A percentile compares a stretch with the other conserved stretches of the same genome.
Conservation (phyloP, 441 rosid genomes). For the Jatropha podagrica region DNA sequence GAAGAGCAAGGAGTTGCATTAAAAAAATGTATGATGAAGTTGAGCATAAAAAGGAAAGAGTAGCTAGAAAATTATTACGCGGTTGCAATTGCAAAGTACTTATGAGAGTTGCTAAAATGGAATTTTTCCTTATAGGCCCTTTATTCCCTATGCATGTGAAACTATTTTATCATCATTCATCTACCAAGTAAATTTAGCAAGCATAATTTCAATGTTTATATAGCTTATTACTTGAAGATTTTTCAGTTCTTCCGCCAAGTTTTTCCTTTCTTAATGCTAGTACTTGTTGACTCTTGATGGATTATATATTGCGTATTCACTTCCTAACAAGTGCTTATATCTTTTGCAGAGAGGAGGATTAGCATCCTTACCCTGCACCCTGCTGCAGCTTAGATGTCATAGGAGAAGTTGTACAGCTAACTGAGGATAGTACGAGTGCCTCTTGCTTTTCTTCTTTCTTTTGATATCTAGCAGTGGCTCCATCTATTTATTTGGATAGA, state of each 20-base stretch:
- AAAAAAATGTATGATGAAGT: constrained; percentile 2
- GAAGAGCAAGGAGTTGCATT: not conserved
- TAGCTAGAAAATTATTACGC: not conserved
- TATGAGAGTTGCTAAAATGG: not conserved
- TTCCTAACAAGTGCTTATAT: constrained; percentile 5
- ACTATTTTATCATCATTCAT: not conserved
- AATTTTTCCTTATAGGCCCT: not conserved
- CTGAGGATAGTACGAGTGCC: constrained; percentile 49
- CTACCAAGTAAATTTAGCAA: not conserved
- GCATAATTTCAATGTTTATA: not conserved
- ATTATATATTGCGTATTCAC: too few relatives aligned
- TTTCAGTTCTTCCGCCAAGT: not conserved
- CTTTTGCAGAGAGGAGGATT: constrained; percentile 65
- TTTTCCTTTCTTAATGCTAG: not conserved
- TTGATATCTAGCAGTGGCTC: constrained; percentile 32
- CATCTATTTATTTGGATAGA: constrained; percentile 38
- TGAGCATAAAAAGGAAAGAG: not conserved
- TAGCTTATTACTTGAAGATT: not conserved
- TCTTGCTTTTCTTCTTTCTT: constrained; percentile 27
- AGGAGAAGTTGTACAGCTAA: constrained; percentile 67
- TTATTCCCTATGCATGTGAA: not conserved
- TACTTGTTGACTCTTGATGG: not conserved
- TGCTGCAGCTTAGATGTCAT: constrained; percentile 37
- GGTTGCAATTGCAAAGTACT: not conserved
- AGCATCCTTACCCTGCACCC: constrained; percentile 55